Percentiles rank a stretch among this genome's conserved stretches.
phyloP scores from a whole-genome alignment of 306 rosid species.

The Cucumis sativus region Cucumber_9930_V3 NC_026659.2:30962001-30962500 shows the following conservation, averaged over 20 bases:
- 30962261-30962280: neutral
- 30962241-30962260: neutral
- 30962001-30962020: too few relatives aligned
- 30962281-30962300: neutral
- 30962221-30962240: neutral
- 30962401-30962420: neutral
- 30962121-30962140: too few relatives aligned
- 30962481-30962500: too few relatives aligned
- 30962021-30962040: too few relatives aligned
- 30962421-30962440: neutral
- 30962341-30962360: neutral
- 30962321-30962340: neutral
- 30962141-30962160: too few relatives aligned
- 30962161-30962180: neutral
- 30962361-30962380: neutral
- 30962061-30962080: too few relatives aligned
- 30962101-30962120: neutral
- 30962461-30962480: neutral
- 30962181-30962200: too few relatives aligned
- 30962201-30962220: too few relatives aligned
- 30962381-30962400: neutral
- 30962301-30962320: neutral
- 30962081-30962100: too few relatives aligned
- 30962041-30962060: too few relatives aligned
- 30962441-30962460: neutral